These are phyloP conservation scores for Pistacia integerrima DNA, from an alignment of 345 rosid species.

Conservation along the genomic window DNA sequence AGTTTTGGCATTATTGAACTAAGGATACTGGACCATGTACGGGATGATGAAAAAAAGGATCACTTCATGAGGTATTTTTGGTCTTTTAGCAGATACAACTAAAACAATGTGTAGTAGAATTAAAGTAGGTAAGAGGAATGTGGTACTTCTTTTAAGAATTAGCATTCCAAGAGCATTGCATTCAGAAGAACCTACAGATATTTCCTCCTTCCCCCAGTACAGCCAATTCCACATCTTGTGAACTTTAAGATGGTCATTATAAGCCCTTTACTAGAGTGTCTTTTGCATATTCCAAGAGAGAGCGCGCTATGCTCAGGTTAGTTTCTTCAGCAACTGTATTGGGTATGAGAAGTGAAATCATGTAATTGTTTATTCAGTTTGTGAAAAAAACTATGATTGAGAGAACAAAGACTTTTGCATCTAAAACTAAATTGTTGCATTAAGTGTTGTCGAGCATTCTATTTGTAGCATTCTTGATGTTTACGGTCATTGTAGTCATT, in stretches of 20 bases:
- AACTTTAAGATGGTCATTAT: neutral
- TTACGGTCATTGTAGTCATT: neutral
- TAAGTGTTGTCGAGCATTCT: neutral
- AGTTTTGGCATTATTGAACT: neutral
- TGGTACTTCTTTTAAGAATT: neutral
- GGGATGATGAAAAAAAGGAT: neutral
- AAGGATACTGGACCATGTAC: neutral
- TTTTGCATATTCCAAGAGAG: neutral
- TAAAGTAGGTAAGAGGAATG: neutral
- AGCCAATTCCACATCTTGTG: neutral
- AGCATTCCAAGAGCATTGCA: neutral
- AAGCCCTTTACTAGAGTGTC: neutral
- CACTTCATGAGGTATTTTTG: neutral
- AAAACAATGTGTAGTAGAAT: neutral
- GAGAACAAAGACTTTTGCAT: neutral
- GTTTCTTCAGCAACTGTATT: no score
- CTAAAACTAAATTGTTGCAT: neutral
- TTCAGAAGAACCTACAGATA: neutral
- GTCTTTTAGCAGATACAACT: neutral
- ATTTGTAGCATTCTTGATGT: conserved; percentile 5
- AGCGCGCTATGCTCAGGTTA: no score
- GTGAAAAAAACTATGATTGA: neutral
- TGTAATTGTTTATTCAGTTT: neutral
- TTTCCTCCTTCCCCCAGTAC: neutral
- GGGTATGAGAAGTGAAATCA: neutral